These are phyloP conservation scores for Epichloe uncinata DNA, from an alignment of 2,329 filamentous ascomycete species.

Conservation along the genomic window DNA sequence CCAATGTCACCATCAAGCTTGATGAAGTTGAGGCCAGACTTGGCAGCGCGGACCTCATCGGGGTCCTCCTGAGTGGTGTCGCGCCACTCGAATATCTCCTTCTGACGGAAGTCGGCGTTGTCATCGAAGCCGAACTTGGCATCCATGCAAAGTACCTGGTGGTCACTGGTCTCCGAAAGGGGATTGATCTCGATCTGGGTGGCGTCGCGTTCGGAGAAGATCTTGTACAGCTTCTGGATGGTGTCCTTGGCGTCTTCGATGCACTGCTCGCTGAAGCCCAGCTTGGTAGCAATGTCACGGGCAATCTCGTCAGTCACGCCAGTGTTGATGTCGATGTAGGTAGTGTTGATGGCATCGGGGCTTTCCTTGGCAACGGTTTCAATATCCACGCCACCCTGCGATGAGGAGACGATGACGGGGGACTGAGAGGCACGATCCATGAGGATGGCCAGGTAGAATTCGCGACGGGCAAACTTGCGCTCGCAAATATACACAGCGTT, in stretches of 20 bases:
- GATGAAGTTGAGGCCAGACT: slow-evolving; percentile 98
- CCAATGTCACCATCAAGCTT: slow-evolving; percentile 99
- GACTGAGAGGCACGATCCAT: slow-evolving; percentile 91
- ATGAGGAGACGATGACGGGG: slow-evolving; percentile 89
- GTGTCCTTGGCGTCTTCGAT: slow-evolving; percentile 89
- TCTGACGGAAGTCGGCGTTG: slow-evolving; percentile 96
- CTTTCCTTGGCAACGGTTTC: slow-evolving; percentile 97
- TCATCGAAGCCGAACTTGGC: slow-evolving; percentile 98
- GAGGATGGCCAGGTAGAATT: slow-evolving; percentile 97
- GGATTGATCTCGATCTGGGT: slow-evolving; percentile 99
- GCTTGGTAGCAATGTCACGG: slow-evolving; percentile 72
- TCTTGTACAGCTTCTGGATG: slow-evolving; percentile 97
- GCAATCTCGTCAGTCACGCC: slow-evolving; percentile 96
- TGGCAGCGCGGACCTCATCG: slow-evolving; percentile 91
- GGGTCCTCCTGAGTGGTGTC: slow-evolving; percentile 92
- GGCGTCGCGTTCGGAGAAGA: slow-evolving; percentile 96
- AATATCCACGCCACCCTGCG: slow-evolving; percentile 98
- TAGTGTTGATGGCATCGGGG: slow-evolving; percentile 91
- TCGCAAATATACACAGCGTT: slow-evolving; percentile 98
- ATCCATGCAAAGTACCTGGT: slow-evolving; percentile 98
- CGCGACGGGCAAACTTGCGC: slow-evolving; percentile 96
- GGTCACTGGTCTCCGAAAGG: slow-evolving; percentile 92
- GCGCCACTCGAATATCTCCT: slow-evolving; percentile 89
- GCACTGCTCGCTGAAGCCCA: slow-evolving; percentile 97
- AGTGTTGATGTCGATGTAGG: slow-evolving; percentile 81